Evolutionary conservation across 2,329 filamentous ascomycete genomes (phyloP).

Genomic region (Alternaria rosae): DNA sequence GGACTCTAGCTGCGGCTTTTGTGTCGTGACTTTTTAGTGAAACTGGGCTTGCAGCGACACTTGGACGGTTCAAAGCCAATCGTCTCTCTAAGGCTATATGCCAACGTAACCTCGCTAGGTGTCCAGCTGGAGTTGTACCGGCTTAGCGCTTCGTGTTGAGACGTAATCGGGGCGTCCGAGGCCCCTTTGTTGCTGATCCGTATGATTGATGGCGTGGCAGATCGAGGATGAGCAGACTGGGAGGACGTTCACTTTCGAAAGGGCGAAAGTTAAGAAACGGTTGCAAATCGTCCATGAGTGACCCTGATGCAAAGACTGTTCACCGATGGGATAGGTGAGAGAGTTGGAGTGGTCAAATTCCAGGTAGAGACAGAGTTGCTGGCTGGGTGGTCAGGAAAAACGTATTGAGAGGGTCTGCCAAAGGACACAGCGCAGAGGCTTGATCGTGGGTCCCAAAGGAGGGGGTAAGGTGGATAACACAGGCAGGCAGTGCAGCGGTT

Average conservation of each 20-base stretch:
- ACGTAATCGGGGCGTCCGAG: slow-evolving; percentile 13
- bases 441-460: not conserved
- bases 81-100: not conserved
- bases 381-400: not conserved
- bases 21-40: slow-evolving; percentile 13
- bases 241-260: slow-evolving; percentile 1
- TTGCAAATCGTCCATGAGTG: not conserved
- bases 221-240: not conserved
- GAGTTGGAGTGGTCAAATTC: not conserved
- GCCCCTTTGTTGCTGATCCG: slow-evolving; percentile 10
- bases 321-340: not conserved
- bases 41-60: slow-evolving; percentile 5
- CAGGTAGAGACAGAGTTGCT: not conserved
- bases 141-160: slow-evolving; percentile 12
- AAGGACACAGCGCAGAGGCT: slow-evolving; percentile 3
- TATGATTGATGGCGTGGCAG: slow-evolving; percentile 17
- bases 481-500: slow-evolving; percentile 7
- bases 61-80: not conserved
- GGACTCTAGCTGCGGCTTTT: slow-evolving; percentile 8
- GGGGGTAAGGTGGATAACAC: slow-evolving; percentile 3
- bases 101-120: not conserved
- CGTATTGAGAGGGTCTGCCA: not conserved
- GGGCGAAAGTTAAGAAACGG: not conserved
- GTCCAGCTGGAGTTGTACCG: not conserved
- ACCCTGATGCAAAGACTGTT: not conserved